A percentile compares a stretch with the other conserved stretches of the same genome.
Evolutionary conservation across 1,284 basidiomycete species (phyloP).

Genomic region (Grifola frondosa): DNA sequence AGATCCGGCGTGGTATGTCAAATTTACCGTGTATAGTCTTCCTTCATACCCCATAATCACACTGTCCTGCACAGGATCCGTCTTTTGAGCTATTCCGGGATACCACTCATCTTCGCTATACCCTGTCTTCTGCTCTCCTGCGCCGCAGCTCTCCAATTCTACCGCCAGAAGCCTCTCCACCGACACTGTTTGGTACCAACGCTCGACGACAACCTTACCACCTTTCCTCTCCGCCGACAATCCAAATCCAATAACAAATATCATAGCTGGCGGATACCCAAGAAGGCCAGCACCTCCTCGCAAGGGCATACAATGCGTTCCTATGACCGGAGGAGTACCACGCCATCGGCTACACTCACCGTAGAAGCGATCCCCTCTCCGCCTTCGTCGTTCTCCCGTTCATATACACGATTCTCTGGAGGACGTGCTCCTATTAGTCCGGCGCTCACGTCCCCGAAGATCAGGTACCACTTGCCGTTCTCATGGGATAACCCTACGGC

Average conservation of each 20-base stretch:
- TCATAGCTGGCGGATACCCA: constrained; percentile 11
- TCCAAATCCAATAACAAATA: constrained; percentile 6
- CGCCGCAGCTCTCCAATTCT: constrained; percentile 15
- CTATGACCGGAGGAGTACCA: constrained; percentile 12
- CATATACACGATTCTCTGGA: constrained; percentile 11
- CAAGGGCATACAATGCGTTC: neutral
- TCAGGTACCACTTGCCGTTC: constrained; percentile 26
- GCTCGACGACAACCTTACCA: constrained; percentile 18
- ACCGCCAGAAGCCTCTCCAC: constrained; percentile 14
- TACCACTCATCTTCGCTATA: constrained; percentile 49
- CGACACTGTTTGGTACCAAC: constrained; percentile 8
- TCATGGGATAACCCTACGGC: constrained; percentile 15
- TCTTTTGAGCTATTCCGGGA: constrained; percentile 59
- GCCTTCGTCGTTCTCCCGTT: constrained; percentile 21
- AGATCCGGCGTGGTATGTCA: constrained; percentile 55
- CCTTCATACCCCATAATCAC: neutral
- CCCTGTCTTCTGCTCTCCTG: constrained; percentile 49
- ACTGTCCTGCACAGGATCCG: constrained; percentile 46
- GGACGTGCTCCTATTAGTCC: constrained; percentile 21
- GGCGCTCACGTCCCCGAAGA: constrained; percentile 7
- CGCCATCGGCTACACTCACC: constrained; percentile 16
- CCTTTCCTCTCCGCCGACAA: constrained; percentile 22
- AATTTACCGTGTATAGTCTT: constrained; percentile 4
- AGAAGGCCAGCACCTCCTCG: constrained; percentile 3
- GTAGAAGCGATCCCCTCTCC: constrained; percentile 22